Evolutionary conservation across 768 basidiomycete species (phyloP), one percentile per base, ranked within the genome.

Genomic region (Rhizopogon roseolus): DNA sequence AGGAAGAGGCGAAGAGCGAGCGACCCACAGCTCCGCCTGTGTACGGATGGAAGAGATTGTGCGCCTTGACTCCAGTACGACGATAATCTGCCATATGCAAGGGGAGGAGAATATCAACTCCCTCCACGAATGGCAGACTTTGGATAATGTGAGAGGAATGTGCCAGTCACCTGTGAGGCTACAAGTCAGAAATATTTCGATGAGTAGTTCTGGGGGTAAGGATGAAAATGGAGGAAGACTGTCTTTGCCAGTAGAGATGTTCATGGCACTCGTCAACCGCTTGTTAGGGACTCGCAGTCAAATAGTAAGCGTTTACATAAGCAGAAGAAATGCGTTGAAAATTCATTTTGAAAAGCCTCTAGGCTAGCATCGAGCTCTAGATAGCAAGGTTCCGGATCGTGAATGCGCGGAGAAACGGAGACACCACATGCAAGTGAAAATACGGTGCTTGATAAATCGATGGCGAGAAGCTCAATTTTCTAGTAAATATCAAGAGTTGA

Each of bases 111-210:
- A 63, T 36, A 80, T 74, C 41, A 88, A 67, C 38, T 74, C 68
- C 55, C 72, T 74, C 88, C 88, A 91, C 57, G 74, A 71, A 22
- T 64, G 73, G 52, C 82, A 88, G 27, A 90, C 85, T 17, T 65
- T 60, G 27, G 73, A 73, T 38, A 90, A 65, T 16, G 62, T 66
- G 49, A 86, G 65, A 4, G 81, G 81, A 0, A 75, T 70, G 27
- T 79, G 67, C 7, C 79, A 67, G n/a, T 78, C 73, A 27, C 68
- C 71, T n/a, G 64, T 62, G 1, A 73, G 71, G 56, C 71, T 75
- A 40, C 71, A 73, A 4, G 65, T 56, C 7, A 59, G 64, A 66
- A 89, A 88, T 43, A 86, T 80, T 53, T 85, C 79, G 57, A 80
- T 73, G 27, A 88, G 74, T 11, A 90, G 64, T 54, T 90, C 87